phyloP scores from a whole-genome alignment of 306 rosid species.

The Casuarina glauca region DNA sequence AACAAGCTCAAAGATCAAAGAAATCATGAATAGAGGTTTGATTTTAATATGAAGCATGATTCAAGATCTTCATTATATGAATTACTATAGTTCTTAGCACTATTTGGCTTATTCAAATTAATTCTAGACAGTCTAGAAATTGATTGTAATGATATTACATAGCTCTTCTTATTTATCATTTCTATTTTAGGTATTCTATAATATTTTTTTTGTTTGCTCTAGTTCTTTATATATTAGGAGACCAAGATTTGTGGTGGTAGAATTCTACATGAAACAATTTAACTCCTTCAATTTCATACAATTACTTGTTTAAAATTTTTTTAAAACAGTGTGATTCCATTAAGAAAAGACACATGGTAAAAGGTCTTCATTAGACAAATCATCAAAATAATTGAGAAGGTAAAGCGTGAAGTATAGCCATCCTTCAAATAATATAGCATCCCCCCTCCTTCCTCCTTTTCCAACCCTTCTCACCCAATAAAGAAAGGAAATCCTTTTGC shows the following conservation, averaged over 20 bases:
- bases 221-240: background rate
- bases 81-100: too few relatives aligned
- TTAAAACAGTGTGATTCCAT: background rate
- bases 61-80: background rate
- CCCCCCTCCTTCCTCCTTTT: too few relatives aligned
- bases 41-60: background rate
- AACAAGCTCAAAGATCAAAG: background rate
- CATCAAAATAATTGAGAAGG: too few relatives aligned
- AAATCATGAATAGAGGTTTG: background rate
- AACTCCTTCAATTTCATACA: background rate
- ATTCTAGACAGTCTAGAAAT: too few relatives aligned
- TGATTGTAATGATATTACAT: too few relatives aligned
- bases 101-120: too few relatives aligned
- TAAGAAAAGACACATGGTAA: too few relatives aligned
- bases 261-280: background rate
- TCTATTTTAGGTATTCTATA: background rate
- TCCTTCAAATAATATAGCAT: too few relatives aligned
- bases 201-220: background rate
- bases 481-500: background rate
- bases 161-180: background rate
- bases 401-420: too few relatives aligned
- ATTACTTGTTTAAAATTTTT: background rate
- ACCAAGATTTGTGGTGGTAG: background rate
- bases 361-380: background rate
- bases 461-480: background rate